Evolutionary conservation across 306 rosid species (phyloP), one percentile per base, ranked within the genome.

Genomic region (Alnus rubra): DNA sequence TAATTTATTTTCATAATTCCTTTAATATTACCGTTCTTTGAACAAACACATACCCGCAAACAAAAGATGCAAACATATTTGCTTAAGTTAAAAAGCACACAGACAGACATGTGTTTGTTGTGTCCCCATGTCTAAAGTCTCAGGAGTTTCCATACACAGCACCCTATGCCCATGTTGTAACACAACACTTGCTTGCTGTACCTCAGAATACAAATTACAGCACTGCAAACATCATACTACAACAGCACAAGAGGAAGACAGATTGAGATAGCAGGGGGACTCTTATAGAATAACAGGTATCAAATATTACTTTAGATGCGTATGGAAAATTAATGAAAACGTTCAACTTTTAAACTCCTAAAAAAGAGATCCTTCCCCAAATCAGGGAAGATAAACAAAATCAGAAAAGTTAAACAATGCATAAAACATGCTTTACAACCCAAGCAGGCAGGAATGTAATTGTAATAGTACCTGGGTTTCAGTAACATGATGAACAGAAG

Each of bases 401-500:
- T 35, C 49, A 18, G 51, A 39, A 67, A 42, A 67, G 13, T 65
- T 65, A 65, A 37, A 65, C 8, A 10, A 7, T 5, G 48, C 28
- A 18, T 9, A 42, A 19, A n/a, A 70, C 44, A 42, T 30, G 42
- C 13, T 73, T 64, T 58, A 65, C 37, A 73, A 48, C 88, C 78
- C 79, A 82, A 88, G 64, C 55, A 75, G 79, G 74, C 76, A 78
- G 81, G 74, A 77, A 79, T 72, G 31, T 73, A 84, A 76, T 48
- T 75, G 13, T 69, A 60, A 79, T 39, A 51, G 68, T 79, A 94
- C 98, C 98, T 94, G 98, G 84, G 93, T 92, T 83, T 92, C 92
- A 60, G 98, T 94, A 82, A 94, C 97, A 90, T 91, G 97, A 88
- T 92, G 93, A 75, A 86, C 82, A 60, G 86, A 82, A 79, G 97